These are phyloP conservation scores for Phyllosticta ampelicida DNA, from an alignment of 2,329 filamentous ascomycete genomes.

Conservation along the genomic window DNA sequence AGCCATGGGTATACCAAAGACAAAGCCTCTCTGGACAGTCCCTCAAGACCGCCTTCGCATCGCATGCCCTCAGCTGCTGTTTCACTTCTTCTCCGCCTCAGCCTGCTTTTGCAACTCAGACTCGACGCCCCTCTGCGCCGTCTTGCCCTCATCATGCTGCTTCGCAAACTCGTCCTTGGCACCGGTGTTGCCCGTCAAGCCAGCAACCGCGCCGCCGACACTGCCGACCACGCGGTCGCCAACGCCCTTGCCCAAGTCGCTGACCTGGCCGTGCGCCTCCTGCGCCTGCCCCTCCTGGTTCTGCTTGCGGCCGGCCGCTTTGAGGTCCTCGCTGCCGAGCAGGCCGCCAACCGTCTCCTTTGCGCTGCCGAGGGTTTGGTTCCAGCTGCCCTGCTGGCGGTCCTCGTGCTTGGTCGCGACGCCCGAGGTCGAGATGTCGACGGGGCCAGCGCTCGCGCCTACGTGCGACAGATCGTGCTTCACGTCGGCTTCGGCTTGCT, in stretches of 20 bases:
- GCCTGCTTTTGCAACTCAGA: conserved; percentile 66
- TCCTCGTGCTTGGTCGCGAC: conserved; percentile 63
- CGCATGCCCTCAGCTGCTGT: background rate
- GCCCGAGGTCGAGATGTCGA: conserved; percentile 58
- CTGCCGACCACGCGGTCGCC: conserved; percentile 50
- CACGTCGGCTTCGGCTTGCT: conserved; percentile 52
- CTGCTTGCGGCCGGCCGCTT: conserved; percentile 63
- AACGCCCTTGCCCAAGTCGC: conserved; percentile 58
- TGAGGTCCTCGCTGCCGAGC: conserved; percentile 64
- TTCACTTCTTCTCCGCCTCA: conserved; percentile 21
- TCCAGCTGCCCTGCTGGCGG: conserved; percentile 63
- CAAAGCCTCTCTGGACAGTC: no score
- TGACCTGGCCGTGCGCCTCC: conserved; percentile 73
- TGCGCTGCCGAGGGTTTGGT: conserved; percentile 77
- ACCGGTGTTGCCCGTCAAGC: conserved; percentile 57
- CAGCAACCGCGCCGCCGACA: conserved; percentile 60
- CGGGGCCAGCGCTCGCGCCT: conserved; percentile 61
- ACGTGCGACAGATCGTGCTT: conserved; percentile 68
- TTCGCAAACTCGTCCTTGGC: conserved; percentile 55
- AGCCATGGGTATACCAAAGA: background rate
- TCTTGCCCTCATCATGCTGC: conserved; percentile 74
- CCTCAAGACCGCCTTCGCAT: background rate
- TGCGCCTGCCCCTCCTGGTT: conserved; percentile 70
- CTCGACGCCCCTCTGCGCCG: conserved; percentile 72
- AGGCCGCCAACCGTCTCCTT: conserved; percentile 74